A percentile compares a stretch with the other conserved stretches of the same genome.
Evolutionary conservation across 1,284 basidiomycete species (phyloP).

Genomic region (Irpex sp.): DNA sequence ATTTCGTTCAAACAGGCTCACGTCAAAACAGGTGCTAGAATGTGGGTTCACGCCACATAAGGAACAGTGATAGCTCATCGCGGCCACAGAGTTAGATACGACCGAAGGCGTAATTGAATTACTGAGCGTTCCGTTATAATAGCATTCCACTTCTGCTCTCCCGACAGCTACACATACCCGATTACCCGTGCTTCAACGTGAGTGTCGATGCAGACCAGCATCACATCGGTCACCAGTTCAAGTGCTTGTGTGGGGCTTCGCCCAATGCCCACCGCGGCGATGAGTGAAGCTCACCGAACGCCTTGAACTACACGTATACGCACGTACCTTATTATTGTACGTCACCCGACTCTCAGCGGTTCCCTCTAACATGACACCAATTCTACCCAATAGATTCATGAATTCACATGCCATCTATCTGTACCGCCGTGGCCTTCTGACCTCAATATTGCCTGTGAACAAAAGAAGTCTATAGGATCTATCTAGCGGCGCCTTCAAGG

Average conservation of each 20-base stretch:
- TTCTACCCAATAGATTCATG: background rate
- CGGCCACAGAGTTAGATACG: background rate
- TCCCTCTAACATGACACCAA: background rate
- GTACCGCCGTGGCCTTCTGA: background rate
- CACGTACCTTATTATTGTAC: background rate
- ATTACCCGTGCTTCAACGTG: background rate
- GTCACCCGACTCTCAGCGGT: background rate
- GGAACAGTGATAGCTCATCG: background rate
- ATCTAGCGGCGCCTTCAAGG: background rate
- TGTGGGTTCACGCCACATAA: background rate
- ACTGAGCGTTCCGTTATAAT: background rate
- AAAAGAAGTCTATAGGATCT: background rate
- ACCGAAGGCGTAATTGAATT: background rate
- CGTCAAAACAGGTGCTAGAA: background rate
- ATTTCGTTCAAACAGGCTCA: background rate
- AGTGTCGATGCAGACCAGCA: background rate
- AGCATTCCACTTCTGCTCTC: background rate
- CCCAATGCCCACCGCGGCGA: background rate
- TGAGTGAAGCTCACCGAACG: background rate
- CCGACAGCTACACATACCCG: background rate
- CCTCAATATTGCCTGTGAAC: background rate
- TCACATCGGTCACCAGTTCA: background rate
- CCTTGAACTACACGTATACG: background rate
- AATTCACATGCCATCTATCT: too few species aligned
- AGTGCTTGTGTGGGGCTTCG: background rate